Evolutionary conservation across 352 stramenopile species (phyloP).

Genomic region (Lagenidium giganteum): DNA sequence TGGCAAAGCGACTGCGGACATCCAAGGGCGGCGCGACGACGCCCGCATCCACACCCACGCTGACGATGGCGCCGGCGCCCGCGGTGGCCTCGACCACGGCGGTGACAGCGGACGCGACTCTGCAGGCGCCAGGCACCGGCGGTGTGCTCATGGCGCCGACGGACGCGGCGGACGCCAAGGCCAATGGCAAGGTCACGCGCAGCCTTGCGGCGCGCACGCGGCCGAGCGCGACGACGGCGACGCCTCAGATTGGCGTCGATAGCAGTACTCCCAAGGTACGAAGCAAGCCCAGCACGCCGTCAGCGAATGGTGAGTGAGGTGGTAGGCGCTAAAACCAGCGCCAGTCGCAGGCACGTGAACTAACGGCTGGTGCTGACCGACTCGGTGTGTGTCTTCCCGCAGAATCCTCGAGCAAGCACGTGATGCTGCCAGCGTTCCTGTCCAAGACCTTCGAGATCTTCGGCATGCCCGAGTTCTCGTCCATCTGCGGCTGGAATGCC

Average conservation of each 20-base stretch:
- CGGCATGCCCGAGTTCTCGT: conserved; percentile 72
- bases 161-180: neutral
- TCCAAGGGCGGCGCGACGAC: conserved; percentile 14
- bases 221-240: neutral
- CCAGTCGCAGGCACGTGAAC: no score
- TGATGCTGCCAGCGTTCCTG: conserved; percentile 87
- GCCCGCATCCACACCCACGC: conserved; percentile 28
- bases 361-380: neutral
- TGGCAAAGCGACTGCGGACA: conserved; percentile 67
- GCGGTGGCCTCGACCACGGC: neutral
- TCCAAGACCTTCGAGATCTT: conserved; percentile 95
- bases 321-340: no score
- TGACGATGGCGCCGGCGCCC: conserved; percentile 52
- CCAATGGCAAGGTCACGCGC: conserved; percentile 8
- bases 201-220: neutral
- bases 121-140: neutral
- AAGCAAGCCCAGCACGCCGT: no score
- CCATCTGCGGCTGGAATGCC: conserved; percentile 88
- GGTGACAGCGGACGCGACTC: conserved; percentile 5
- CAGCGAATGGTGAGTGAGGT: no score
- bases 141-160: no score
- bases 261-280: no score
- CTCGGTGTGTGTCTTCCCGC: no score
- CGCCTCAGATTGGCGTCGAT: no score
- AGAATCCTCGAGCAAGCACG: conserved; percentile 59